Evolutionary conservation across 768 basidiomycete genomes (phyloP), one percentile per base, ranked within the genome.

Genomic region (Trametes sanguinea): DNA sequence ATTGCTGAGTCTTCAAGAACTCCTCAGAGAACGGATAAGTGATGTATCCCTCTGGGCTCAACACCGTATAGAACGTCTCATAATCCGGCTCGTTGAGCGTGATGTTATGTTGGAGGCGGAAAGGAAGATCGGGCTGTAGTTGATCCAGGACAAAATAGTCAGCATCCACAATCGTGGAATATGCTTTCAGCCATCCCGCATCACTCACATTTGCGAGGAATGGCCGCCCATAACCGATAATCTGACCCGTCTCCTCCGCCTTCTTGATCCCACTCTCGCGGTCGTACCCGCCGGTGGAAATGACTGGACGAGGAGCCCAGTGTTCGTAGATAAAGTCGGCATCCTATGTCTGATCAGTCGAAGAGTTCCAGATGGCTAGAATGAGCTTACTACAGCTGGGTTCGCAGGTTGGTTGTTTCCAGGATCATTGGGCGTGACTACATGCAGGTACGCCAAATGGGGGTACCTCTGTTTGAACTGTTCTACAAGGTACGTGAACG

Each of bases 401-500:
- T 60, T 33, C 32, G 52, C 51, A 16, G 61, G 61, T 7, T 48
- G 47, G 30, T n/a, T 39, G 39, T 57, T 54, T 3, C 56, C 62
- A 2, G 30, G 47, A 1, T 55, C 63, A 4, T 46, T 46, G 8
- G 72, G 68, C 50, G 75, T 69, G 39, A 75, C 68, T 29, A 72
- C 40, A 68, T 78, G 77, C 10, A 79, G 58, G 69, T 78, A 80
- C 17, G 76, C 58, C 4, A 78, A 69, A 33, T 78, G 57, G 4
- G 85, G 81, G 64, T 80, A 76, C 7, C 62, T 61, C 14, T 71
- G 57, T 37, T 71, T 73, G 29, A 88, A 61, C 44, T 77, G 56
- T 4, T 73, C 55, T 22, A 82, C 77, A 37, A 88, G 64, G 70
- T 86, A 78, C 0, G 75, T 63, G 74, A 83, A 89, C 8, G 81